Evolutionary conservation across 176 grass and related monocot genomes (phyloP), one percentile per base, ranked within the genome.

Genomic region (Saccharum spontaneum): DNA sequence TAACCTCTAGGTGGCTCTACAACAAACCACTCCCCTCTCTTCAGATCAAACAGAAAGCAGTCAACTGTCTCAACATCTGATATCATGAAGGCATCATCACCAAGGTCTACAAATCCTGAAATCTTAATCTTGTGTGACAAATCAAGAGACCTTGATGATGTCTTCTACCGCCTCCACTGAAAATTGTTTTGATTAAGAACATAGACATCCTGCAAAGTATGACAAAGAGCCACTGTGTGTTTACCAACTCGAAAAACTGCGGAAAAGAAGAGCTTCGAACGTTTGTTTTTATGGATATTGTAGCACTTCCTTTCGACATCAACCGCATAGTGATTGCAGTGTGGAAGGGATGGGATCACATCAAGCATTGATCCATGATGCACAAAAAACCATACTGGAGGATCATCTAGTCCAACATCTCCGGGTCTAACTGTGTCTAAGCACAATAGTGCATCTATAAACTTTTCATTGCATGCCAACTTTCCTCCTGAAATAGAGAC

Each of bases 21-120:
- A 46, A 5, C 24, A 78, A 57, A 44, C 83, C 75, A 85, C 46
- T 41, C 24, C 49, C 49, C 49, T 54, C 16, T 18, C 17, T 18
- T 18, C 6, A 54, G 49, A 54, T 54, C 49, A 54, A 54, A 54
- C 49, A 54, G 49, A 54, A 54, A 54, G 49, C 17, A 54, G 1
- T 18, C 1, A 15, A 1, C 15, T 31, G 45, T 55, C 6, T 85
- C 36, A 4, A 11, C 36, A 69, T 69, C 17, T 6, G 65, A 85
- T 44, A 85, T 34, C 37, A 85, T 8, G 11, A 85, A 46, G 5
- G 0, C 0, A 3, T 78, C 65, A 12, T 70, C 11, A 11, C 2
- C 14, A 4, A 78, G 18, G 73, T 78, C 83, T 34, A 61, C 75
- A 48, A 71, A 85, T 34, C 83, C 50, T 60, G 26, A 78, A 71